These are phyloP conservation scores for Ascochyta rabiei DNA, from an alignment of 2,329 filamentous ascomycete species.

Conservation along the genomic window DNA sequence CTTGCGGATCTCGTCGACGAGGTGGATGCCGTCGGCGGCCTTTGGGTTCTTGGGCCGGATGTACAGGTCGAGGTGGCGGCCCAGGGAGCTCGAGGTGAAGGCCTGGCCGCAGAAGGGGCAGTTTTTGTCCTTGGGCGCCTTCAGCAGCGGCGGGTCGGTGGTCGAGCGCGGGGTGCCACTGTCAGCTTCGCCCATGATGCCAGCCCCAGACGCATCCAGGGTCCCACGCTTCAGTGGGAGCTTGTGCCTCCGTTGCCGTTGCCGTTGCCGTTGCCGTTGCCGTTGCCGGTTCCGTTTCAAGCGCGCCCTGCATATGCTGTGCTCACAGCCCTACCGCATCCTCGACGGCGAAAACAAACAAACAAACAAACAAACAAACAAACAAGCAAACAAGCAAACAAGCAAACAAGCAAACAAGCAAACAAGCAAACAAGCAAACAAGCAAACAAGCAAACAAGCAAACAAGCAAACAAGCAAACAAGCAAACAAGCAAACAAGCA, in stretches of 20 bases:
- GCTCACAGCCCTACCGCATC: slow-evolving; percentile 34
- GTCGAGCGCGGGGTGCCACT: slow-evolving; percentile 23
- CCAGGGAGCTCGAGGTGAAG: slow-evolving; percentile 86
- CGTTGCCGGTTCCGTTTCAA: neutral
- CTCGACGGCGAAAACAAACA: slow-evolving; percentile 21
- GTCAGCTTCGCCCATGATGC: slow-evolving; percentile 45
- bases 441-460: too few species aligned
- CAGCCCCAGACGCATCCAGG: slow-evolving; percentile 15
- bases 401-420: too few species aligned
- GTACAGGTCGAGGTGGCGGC: slow-evolving; percentile 91
- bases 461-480: too few species aligned
- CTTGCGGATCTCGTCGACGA: slow-evolving; percentile 86
- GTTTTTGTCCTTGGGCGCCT: slow-evolving; percentile 78
- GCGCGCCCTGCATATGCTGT: slow-evolving; percentile 17
- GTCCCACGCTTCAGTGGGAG: slow-evolving; percentile 21
- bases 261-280: slow-evolving; percentile 3
- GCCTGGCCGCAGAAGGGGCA: slow-evolving; percentile 88
- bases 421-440: too few species aligned
- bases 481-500: too few species aligned
- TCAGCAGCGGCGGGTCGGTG: slow-evolving; percentile 33
- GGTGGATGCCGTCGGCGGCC: slow-evolving; percentile 81
- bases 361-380: slow-evolving; percentile 12
- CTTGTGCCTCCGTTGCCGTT: slow-evolving; percentile 20
- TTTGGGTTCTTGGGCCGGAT: slow-evolving; percentile 94
- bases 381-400: too few species aligned